Base-by-base conservation (phyloP, 2,329 filamentous ascomycete genomes). In the Calonectria henricotiae region DNA sequence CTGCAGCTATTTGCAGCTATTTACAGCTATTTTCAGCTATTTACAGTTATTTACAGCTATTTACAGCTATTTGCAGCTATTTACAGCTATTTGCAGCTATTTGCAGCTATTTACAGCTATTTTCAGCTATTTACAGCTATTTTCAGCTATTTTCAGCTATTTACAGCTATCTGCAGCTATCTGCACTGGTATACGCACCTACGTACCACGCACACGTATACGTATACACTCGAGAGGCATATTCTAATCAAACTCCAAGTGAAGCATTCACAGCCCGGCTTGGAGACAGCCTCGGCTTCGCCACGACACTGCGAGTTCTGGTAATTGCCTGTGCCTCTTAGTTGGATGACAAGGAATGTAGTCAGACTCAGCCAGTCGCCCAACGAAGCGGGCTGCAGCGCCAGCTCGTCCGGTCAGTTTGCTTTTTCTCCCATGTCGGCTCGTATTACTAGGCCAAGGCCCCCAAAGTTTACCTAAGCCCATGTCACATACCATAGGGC, bases 271-370 rank as follows among this genome's bases (percentile, higher is more conserved):
- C 32, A 9, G 12, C 20, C 25, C 3, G 2, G 9, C 8, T n/a
- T 58, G n/a, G 5, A 8, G 20, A 39, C 23, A 37, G 35, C 35
- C 13, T 2, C 51, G 51, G 51, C 3, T 23, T 25, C 20, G 51
- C 32, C 51, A 32, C 51, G 20, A 25, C n/a, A 12, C 35, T 58
- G 51, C 51, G 20, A 58, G 51, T 15, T 58, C 51, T 20, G 51
- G 51, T 27, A 58, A 58, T 58, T 58, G 51, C 32, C 35, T 39
- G 51, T 11, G 51, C 51, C 51, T 58, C 51, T 27, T 58, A 58
- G 51, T 58, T 58, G 35, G 51, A 32, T 39, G 35, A 58, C 51
- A 58, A 25, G 51, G 51, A 23, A 39, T 58, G 51, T 58, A 32
- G 51, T 58, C 37, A 32, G 51, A 58, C 37, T 12, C 15, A 20